Base-by-base conservation (phyloP, 2,329 filamentous ascomycete species). In the Alternaria arborescens region DNA sequence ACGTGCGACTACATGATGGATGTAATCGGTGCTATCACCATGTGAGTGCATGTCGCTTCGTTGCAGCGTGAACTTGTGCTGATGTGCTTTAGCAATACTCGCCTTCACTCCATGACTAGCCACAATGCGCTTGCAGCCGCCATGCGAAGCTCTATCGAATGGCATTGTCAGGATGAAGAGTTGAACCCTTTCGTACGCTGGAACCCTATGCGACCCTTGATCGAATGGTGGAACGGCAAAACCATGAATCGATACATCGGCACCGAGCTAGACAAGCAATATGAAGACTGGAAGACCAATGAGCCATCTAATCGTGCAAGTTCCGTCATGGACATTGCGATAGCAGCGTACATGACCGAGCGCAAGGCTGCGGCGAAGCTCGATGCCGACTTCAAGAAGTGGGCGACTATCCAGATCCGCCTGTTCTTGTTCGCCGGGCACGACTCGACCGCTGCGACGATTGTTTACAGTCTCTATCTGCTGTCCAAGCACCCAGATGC, bases 381-480 rank as follows among this genome's bases (percentile, higher is more conserved):
- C 24, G 68, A 72, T 22, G 26, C 65, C n/a, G 56, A 54, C 4
- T 78, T 78, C 52, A 59, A 59, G 43, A 43, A 43, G 18, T 59
- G 57, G 57, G 51, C 57, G 4, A 55, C 43, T 1, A 30, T 34
- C 14, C 51, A 59, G 43, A 55, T 60, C 11, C 44, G 52, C 1
- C 57, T 55, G 8, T 55, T 60, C 18, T 43, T 80, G 4, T 76
- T 80, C 52, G 75, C 72, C 16, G 77, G 77, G 0, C 76, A 78
- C 40, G 76, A 79, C 54, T 74, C 77, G 0, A 78, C 74, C 2
- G 66, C 71, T 8, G 71, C 68, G n/a, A 75, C 72, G 6, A 66
- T 80, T 7, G 71, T 65, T 26, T 80, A 77, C 52, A 62, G 57
- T 30, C 66, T 65, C 16, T 68, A 77, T 46, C 24, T 73, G 18